These are phyloP conservation scores for Panicum virgatum DNA, from an alignment of 202 grass and related monocot species.

Conservation along the genomic window DNA sequence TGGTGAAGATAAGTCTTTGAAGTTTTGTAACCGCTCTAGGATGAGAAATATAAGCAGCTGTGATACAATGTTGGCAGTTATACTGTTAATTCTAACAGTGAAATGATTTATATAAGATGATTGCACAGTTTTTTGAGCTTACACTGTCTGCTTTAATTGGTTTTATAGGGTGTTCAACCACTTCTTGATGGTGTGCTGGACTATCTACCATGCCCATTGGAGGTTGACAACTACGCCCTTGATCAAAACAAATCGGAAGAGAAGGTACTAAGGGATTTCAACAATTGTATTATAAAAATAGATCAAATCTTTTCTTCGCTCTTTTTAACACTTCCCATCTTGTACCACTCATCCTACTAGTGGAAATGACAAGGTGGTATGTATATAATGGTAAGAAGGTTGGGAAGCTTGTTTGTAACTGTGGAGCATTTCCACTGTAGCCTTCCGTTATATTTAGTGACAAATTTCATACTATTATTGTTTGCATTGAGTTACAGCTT, in stretches of 20 bases:
- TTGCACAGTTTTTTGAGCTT: slow-evolving; percentile 7
- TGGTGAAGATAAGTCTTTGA: not conserved
- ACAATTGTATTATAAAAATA: slow-evolving; percentile 21
- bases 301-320: not conserved
- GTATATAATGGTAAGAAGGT: not conserved
- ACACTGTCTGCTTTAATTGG: slow-evolving; percentile 34
- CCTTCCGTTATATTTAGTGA: slow-evolving; percentile 2
- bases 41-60: slow-evolving; percentile 20
- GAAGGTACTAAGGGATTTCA: slow-evolving; percentile 59
- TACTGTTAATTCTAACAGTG: slow-evolving; percentile 29
- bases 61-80: slow-evolving; percentile 6
- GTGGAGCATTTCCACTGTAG: not conserved
- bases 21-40: not conserved
- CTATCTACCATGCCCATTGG: slow-evolving; percentile 82
- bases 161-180: slow-evolving; percentile 86
- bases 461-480: not conserved
- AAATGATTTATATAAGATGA: not conserved
- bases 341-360: slow-evolving; percentile 20
- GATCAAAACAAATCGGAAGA: slow-evolving; percentile 97
- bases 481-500: slow-evolving; percentile 26
- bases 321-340: slow-evolving; percentile 18
- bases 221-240: slow-evolving; percentile 92
- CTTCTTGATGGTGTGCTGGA: slow-evolving; percentile 95
- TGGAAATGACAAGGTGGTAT: slow-evolving; percentile 19
- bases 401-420: not conserved